Conservation (phyloP, 257 asterid genomes). For the Nemophila menziesii region DNA sequence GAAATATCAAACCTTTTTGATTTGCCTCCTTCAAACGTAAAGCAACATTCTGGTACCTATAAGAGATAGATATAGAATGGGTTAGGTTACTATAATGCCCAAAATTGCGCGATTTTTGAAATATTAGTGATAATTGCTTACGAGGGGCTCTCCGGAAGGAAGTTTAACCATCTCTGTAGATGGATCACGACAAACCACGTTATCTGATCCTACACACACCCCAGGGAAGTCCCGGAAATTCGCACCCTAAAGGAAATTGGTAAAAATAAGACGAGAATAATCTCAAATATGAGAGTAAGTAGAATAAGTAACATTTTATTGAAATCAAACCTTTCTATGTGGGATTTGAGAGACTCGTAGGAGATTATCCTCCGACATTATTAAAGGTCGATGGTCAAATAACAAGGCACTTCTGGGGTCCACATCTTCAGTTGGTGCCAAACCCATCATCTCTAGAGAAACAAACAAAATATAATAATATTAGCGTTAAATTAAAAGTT, state of each 20-base stretch:
- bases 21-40: conserved; percentile 46
- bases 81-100: too few relatives aligned
- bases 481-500: background rate
- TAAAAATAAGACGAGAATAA: conserved; percentile 4
- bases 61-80: background rate
- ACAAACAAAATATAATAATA: background rate
- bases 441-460: conserved; percentile 41
- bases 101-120: too few relatives aligned
- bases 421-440: conserved; percentile 11
- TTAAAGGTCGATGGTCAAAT: conserved; percentile 56
- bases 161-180: conserved; percentile 33
- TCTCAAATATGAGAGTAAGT: background rate
- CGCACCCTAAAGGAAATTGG: conserved; percentile 36
- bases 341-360: conserved; percentile 60
- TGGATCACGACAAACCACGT: conserved; percentile 58
- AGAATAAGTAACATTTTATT: conserved; percentile 4
- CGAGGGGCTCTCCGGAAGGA: conserved; percentile 58
- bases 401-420: conserved; percentile 17
- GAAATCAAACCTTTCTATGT: conserved; percentile 36
- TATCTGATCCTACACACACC: conserved; percentile 47
- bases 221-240: conserved; percentile 76
- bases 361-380: conserved; percentile 36
- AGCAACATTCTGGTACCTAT: conserved; percentile 43
- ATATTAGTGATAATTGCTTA: conserved; percentile 8
- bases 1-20: conserved; percentile 32